Percentiles rank a stretch among this genome's conserved stretches.
Evolutionary conservation across 1,139 yeast genomes (phyloP).

Genomic region (Magnusiomyces sp.): DNA sequence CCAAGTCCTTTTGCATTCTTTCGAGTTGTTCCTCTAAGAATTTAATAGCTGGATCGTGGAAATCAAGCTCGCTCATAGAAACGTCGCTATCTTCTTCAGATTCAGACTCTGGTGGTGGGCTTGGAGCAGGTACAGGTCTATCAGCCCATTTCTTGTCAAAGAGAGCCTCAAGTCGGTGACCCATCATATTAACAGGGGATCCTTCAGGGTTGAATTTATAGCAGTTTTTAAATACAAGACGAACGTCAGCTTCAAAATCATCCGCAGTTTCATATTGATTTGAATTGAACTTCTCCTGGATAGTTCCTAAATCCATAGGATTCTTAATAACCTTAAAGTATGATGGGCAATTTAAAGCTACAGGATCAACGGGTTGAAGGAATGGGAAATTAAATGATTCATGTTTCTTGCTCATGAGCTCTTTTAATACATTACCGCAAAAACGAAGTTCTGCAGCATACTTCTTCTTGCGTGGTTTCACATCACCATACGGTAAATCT

Average conservation of each 20-base stretch:
- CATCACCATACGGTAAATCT: slow-evolving; percentile 75
- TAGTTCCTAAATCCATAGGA: slow-evolving; percentile 93
- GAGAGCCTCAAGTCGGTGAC: slow-evolving; percentile 76
- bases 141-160: slow-evolving; percentile 88
- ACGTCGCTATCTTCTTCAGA: slow-evolving; percentile 34
- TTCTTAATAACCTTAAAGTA: slow-evolving; percentile 75
- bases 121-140: slow-evolving; percentile 68
- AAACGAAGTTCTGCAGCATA: slow-evolving; percentile 83
- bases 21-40: slow-evolving; percentile 78
- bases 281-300: slow-evolving; percentile 69
- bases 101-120: slow-evolving; percentile 36
- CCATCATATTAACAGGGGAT: slow-evolving; percentile 91
- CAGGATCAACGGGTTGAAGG: slow-evolving; percentile 89
- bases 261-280: slow-evolving; percentile 86
- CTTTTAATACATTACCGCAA: slow-evolving; percentile 76
- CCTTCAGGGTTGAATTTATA: slow-evolving; percentile 92
- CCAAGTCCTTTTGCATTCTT: slow-evolving; percentile 79
- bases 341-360: slow-evolving; percentile 85
- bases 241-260: slow-evolving; percentile 75
- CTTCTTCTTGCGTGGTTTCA: slow-evolving; percentile 84
- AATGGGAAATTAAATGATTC: slow-evolving; percentile 83
- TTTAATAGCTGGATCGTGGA: slow-evolving; percentile 80
- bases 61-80: slow-evolving; percentile 49
- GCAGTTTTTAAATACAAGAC: slow-evolving; percentile 80
- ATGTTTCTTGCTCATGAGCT: slow-evolving; percentile 73